phyloP scores from a whole-genome alignment of 345 rosid genomes.

The Limnanthes douglasii region DNA sequence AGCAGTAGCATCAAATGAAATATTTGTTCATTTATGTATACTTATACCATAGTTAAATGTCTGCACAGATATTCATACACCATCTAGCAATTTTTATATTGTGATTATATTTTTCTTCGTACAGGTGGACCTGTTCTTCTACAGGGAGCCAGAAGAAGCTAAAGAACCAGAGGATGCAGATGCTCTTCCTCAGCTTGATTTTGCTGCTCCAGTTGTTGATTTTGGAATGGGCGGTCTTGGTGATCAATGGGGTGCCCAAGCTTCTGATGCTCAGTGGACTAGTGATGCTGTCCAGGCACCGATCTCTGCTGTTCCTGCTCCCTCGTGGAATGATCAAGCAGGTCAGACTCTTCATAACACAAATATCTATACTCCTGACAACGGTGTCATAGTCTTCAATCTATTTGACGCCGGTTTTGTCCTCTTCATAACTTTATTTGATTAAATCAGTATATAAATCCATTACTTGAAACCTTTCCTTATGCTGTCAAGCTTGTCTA shows the following conservation, averaged over 20 bases:
- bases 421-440: no score
- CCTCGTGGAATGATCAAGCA: constrained; percentile 18
- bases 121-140: constrained; percentile 47
- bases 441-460: no score
- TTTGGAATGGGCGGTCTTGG: not conserved
- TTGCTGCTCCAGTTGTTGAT: not conserved
- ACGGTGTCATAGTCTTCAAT: no score
- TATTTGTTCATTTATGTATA: not conserved
- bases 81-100: not conserved
- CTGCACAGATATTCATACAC: no score
- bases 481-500: no score
- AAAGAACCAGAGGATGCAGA: not conserved
- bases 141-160: constrained; percentile 27
- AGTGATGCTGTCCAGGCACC: constrained; percentile 22
- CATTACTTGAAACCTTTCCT: no score
- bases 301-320: constrained; percentile 24
- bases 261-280: constrained; percentile 27
- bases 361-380: not conserved
- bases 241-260: constrained; percentile 4
- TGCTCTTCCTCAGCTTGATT: not conserved
- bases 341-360: not conserved
- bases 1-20: no score
- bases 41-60: not conserved
- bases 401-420: no score
- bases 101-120: not conserved